phyloP scores from a whole-genome alignment of 139 green algal genomes.

The Chlamydomonas sp. region DNA sequence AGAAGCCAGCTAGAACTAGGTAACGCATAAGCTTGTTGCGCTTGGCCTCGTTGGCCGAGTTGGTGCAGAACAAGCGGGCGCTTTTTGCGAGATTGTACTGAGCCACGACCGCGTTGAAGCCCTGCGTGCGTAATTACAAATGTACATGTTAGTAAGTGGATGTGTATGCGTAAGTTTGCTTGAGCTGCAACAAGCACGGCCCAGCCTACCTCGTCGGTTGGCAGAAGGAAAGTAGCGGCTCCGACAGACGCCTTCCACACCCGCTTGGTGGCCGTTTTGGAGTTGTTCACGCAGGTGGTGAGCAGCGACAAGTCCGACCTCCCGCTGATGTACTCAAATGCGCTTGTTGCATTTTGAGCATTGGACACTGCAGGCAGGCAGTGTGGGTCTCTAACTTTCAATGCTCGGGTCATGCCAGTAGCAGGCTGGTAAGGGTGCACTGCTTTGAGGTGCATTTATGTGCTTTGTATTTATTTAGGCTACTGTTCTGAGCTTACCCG shows the following conservation, averaged over 20 bases:
- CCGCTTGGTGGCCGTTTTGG: not conserved
- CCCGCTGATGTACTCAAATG: no score
- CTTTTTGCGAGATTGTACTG: no score
- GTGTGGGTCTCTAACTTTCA: not conserved
- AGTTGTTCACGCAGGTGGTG: slow-evolving; percentile 1
- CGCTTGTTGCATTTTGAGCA: no score
- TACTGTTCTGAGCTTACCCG: slow-evolving; percentile 10
- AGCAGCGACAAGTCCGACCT: not conserved
- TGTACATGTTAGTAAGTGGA: not conserved
- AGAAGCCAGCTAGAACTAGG: not conserved
- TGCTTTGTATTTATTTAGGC: not conserved
- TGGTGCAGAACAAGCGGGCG: no score
- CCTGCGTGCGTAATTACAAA: not conserved
- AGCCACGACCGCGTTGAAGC: no score
- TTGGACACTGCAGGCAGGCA: no score
- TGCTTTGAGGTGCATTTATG: not conserved
- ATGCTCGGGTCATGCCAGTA: not conserved
- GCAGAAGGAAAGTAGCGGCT: not conserved
- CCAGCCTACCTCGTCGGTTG: slow-evolving; percentile 8
- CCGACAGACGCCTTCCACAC: not conserved
- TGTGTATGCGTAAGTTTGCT: not conserved
- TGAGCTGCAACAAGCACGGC: no score
- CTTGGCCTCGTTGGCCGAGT: not conserved
- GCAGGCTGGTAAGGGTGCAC: not conserved
- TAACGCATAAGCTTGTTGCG: slow-evolving; percentile 11